Base-by-base conservation (phyloP, 2,329 filamentous ascomycete genomes). In the Diaporthe destruens region DNA sequence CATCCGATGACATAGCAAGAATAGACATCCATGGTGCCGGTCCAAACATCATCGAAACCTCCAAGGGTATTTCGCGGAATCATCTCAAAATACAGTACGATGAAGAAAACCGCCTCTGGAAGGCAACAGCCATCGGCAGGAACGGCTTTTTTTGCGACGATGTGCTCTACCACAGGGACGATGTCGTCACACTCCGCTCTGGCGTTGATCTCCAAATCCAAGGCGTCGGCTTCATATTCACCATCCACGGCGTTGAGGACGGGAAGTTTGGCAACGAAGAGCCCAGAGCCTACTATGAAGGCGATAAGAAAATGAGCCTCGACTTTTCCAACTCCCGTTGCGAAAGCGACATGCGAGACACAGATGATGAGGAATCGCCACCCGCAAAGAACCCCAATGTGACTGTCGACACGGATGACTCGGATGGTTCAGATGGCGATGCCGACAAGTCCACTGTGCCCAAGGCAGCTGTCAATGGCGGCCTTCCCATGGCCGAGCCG, bases 71-170 rank as follows among this genome's bases (percentile, higher is more conserved):
- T 70, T 95, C 93, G 4, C 86, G 93, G 74, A 85, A 92, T 76
- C 93, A 96, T 80, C 84, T 94, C 63, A 91, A 90, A 77, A 94
- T 96, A 76, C 85, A 88, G 59, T 95, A 91, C 82, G 92, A 93
- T 77, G 85, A 88, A 74, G 84, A 89, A 16, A 85, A 85, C 53
- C 85, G 89, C 25, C 84, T 89, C 8, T 95, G 94, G 77, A 89
- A 94, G 78, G 89, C 93, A 59, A 85, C 87, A 32, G 86, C 87
- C 0, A 77, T 90, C 11, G 88, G 90, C 75, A 86, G 85, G 75
- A 94, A 94, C 76, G 92, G 92, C 7, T 90, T 92, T 77, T 92
- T 93, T 78, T 87, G 90, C 75, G 88, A 93, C 69, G 90, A 91
- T 59, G 82, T 85, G 4, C 66, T 72, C 39, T 87, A 88, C 72